Evolutionary conservation across 495 filamentous ascomycete genomes (phyloP).

Genomic region (Oleoguttula mirabilis): DNA sequence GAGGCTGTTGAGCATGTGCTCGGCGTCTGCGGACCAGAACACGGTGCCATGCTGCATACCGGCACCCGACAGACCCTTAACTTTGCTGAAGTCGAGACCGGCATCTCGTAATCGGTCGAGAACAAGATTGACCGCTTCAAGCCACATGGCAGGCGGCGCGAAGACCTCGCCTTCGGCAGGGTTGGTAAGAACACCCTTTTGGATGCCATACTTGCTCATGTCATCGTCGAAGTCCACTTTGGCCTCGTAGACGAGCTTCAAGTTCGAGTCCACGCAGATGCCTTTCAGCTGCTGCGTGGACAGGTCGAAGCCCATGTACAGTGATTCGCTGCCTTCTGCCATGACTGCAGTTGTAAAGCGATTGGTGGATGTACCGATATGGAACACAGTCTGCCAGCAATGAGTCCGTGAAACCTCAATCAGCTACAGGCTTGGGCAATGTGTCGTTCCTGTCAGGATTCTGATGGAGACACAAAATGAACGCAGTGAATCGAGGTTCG

Average conservation of each 20-base stretch:
- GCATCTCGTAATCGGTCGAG: conserved; percentile 56
- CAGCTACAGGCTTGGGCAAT: background rate
- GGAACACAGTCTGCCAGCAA: background rate
- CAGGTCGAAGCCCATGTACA: conserved; percentile 90
- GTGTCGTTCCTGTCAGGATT: too few species aligned
- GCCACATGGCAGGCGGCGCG: conserved; percentile 86
- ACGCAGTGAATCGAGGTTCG: too few species aligned
- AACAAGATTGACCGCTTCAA: conserved; percentile 81
- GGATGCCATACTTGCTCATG: conserved; percentile 58
- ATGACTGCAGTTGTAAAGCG: too few species aligned
- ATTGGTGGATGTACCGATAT: too few species aligned
- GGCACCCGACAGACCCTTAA: conserved; percentile 77
- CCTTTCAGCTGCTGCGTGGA: conserved; percentile 95
- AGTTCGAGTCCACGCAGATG: conserved; percentile 66
- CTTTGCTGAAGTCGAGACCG: conserved; percentile 62
- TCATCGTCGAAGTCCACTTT: conserved; percentile 69
- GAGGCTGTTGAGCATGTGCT: conserved; percentile 47
- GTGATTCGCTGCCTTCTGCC: conserved; percentile 16
- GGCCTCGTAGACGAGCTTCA: conserved; percentile 63
- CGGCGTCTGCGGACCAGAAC: conserved; percentile 71
- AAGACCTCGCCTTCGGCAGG: conserved; percentile 74
- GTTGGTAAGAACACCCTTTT: conserved; percentile 77
- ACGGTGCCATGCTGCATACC: conserved; percentile 97
- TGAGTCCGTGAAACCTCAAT: background rate
- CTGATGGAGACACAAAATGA: too few species aligned